Percentiles rank a stretch among this genome's conserved stretches.
Conservation (phyloP, 2,329 filamentous ascomycete genomes). For the Fusarium abutilonis region DNA sequence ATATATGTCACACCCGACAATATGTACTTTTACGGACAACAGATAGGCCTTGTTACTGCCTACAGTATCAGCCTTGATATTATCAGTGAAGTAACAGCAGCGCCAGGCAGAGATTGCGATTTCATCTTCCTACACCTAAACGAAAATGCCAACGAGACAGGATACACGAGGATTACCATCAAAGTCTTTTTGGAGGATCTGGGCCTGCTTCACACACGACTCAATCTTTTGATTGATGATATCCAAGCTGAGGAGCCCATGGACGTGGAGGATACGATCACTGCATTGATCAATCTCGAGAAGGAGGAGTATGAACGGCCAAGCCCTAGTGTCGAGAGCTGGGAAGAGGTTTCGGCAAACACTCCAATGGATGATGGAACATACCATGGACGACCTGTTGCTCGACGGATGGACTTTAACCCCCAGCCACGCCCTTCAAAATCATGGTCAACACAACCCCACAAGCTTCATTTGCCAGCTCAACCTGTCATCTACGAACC, state of each 20-base stretch:
- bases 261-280: slow-evolving; percentile 74
- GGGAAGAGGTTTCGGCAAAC: slow-evolving; percentile 79
- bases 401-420: slow-evolving; percentile 49
- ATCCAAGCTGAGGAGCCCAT: slow-evolving; percentile 76
- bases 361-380: slow-evolving; percentile 68
- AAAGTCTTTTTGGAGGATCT: slow-evolving; percentile 94
- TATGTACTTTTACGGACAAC: slow-evolving; percentile 96
- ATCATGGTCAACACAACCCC: slow-evolving; percentile 54
- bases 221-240: slow-evolving; percentile 87
- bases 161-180: slow-evolving; percentile 80
- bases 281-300: slow-evolving; percentile 79
- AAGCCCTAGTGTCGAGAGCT: slow-evolving; percentile 84
- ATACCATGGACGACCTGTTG: slow-evolving; percentile 50
- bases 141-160: slow-evolving; percentile 69
- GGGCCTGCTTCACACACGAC: slow-evolving; percentile 79
- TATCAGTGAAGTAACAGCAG: slow-evolving; percentile 89
- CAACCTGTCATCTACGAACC: slow-evolving; percentile 87
- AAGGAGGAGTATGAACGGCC: slow-evolving; percentile 63
- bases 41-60: slow-evolving; percentile 88
- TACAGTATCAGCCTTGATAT: slow-evolving; percentile 78
- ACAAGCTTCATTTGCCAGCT: slow-evolving; percentile 83
- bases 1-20: slow-evolving; percentile 88
- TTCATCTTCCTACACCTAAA: slow-evolving; percentile 85
- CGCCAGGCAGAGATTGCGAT: slow-evolving; percentile 90
- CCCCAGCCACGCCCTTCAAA: slow-evolving; percentile 51